Conservation (phyloP, 139 green algal species). For the Haematococcus lacustris region DNA sequence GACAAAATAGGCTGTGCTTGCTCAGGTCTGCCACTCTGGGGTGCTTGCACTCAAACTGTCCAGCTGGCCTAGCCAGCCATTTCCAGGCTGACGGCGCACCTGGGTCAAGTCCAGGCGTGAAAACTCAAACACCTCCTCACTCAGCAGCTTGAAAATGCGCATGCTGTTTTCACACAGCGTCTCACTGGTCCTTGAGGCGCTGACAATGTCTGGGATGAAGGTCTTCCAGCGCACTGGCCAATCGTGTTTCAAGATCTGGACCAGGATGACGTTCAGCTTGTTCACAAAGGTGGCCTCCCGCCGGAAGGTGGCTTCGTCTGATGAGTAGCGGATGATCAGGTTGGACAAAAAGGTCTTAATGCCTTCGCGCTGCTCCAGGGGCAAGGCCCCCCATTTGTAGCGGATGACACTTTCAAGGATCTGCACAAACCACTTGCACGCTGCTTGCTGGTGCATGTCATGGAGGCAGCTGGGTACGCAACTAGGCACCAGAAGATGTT, state of each 20-base stretch:
- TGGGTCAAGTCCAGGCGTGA: conserved; percentile 82
- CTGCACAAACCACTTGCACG: conserved; percentile 33
- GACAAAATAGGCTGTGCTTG: no score
- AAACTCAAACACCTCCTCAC: conserved; percentile 98
- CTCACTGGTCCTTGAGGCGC: conserved; percentile 83
- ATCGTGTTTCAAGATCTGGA: conserved; percentile 86
- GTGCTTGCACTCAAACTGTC: no score
- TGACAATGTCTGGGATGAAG: conserved; percentile 95
- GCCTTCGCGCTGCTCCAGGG: conserved; percentile 82
- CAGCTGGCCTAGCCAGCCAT: no score
- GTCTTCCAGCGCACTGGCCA: conserved; percentile 84
- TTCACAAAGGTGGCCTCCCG: conserved; percentile 69
- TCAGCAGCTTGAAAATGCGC: conserved; percentile 90
- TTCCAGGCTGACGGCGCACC: no score
- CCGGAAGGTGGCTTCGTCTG: conserved; percentile 54
- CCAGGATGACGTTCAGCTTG: conserved; percentile 92
- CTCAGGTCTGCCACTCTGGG: no score
- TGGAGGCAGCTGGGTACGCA: neutral
- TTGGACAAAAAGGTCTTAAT: conserved; percentile 92
- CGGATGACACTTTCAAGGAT: conserved; percentile 90
- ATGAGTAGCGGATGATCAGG: conserved; percentile 88
- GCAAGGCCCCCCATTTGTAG: conserved; percentile 86
- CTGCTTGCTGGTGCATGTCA: neutral
- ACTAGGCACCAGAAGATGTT: neutral
- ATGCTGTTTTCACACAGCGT: conserved; percentile 97